Evolutionary conservation across 1,139 yeast genomes (phyloP).

Genomic region (Scheffersomyces illinoinensis): DNA sequence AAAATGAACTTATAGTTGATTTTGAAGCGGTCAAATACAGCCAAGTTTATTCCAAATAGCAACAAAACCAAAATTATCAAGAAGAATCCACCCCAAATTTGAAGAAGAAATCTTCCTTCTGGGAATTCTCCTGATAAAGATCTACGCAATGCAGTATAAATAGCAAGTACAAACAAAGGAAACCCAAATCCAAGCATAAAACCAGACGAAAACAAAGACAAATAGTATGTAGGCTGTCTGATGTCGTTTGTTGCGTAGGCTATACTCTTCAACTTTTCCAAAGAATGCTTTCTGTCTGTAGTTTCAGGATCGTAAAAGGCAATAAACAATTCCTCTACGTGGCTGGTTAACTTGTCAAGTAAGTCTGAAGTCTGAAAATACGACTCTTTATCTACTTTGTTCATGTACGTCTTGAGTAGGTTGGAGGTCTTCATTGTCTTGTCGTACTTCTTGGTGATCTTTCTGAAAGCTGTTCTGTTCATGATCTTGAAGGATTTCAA

Average conservation of each 20-base stretch:
- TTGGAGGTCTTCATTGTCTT: slow-evolving; percentile 55
- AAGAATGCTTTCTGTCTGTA: slow-evolving; percentile 72
- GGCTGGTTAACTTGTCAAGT: slow-evolving; percentile 58
- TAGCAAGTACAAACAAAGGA: slow-evolving; percentile 58
- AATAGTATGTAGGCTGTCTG: slow-evolving; percentile 34
- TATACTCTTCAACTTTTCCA: slow-evolving; percentile 64
- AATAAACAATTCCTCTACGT: slow-evolving; percentile 70
- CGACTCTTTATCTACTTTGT: slow-evolving; percentile 50
- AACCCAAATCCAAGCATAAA: slow-evolving; percentile 67
- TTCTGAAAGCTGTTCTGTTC: slow-evolving; percentile 86
- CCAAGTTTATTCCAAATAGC: slow-evolving; percentile 68
- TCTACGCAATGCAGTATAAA: slow-evolving; percentile 50
- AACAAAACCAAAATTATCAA: slow-evolving; percentile 58
- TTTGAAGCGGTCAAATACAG: slow-evolving; percentile 70
- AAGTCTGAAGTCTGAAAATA: slow-evolving; percentile 68
- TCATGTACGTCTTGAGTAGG: slow-evolving; percentile 57
- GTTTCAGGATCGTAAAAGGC: slow-evolving; percentile 60
- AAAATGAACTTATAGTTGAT: slow-evolving; percentile 91
- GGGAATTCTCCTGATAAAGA: slow-evolving; percentile 41
- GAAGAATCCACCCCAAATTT: slow-evolving; percentile 92
- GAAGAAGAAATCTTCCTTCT: slow-evolving; percentile 63
- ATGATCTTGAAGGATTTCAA: slow-evolving; percentile 73
- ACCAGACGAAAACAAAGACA: slow-evolving; percentile 59
- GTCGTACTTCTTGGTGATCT: slow-evolving; percentile 87
- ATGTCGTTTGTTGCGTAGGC: slow-evolving; percentile 39